phyloP scores from a whole-genome alignment of 805 yeast species.

The Wickerhamiella vanderwaltii region DNA sequence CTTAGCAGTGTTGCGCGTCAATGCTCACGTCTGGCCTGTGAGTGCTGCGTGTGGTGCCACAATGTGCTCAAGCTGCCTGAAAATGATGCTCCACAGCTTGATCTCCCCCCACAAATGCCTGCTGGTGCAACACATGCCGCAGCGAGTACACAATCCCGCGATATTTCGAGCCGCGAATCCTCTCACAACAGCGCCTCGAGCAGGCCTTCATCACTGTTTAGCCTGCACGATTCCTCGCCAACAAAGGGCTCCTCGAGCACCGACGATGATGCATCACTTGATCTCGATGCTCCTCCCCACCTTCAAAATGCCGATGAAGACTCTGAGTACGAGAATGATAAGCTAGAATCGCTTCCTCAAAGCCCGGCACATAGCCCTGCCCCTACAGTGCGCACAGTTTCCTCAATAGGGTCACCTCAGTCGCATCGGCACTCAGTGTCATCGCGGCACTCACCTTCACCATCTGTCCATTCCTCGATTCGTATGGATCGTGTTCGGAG shows the following conservation, averaged over 20 bases:
- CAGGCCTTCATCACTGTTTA: constrained; percentile 2
- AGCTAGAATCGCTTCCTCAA: constrained; percentile 3
- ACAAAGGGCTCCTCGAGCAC: not conserved
- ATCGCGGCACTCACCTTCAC: not conserved
- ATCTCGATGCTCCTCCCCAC: constrained; percentile 8
- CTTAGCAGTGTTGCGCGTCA: constrained; percentile 24
- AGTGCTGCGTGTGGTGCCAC: constrained; percentile 24
- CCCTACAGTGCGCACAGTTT: too few species aligned
- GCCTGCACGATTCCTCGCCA: not conserved
- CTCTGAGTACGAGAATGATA: not conserved
- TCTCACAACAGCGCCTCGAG: constrained; percentile 4
- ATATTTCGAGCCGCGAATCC: constrained; percentile 5
- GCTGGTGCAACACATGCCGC: not conserved
- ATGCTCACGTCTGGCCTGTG: constrained; percentile 27
- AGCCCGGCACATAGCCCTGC: not conserved
- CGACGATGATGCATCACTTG: constrained; percentile 6
- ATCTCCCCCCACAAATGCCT: not conserved
- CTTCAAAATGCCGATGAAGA: constrained; percentile 6
- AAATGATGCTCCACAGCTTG: not conserved
- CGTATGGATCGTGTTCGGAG: not conserved
- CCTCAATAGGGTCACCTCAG: too few species aligned
- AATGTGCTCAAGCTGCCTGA: constrained; percentile 6
- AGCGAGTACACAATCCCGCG: constrained; percentile 1
- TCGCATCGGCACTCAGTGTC: constrained; percentile 1
- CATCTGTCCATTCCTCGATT: not conserved